Conservation (phyloP, 2,329 filamentous ascomycete species). For the Penicillium nordicum region DNA sequence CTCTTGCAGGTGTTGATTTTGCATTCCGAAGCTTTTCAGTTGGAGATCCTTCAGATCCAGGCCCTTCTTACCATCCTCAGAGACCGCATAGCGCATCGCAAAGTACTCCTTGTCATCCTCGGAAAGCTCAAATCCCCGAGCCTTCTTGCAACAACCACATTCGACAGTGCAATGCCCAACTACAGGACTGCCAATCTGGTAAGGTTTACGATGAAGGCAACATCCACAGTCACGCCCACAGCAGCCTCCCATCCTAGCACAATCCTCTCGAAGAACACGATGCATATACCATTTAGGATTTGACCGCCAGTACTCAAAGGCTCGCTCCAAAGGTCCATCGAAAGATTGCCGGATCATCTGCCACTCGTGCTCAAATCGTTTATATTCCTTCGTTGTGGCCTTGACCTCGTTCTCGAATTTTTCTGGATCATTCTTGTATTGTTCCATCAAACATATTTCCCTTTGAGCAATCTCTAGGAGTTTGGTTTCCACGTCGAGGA, state of each 20-base stretch:
- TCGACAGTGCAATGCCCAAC: slow-evolving; percentile 7
- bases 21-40: neutral
- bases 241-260: neutral
- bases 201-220: neutral
- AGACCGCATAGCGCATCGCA: neutral
- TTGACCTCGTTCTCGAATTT: neutral
- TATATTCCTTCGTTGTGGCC: neutral
- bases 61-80: neutral
- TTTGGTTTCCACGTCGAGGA: neutral
- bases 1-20: neutral
- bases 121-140: neutral
- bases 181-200: neutral
- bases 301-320: slow-evolving; percentile 1
- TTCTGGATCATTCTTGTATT: neutral
- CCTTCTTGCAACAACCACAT: slow-evolving; percentile 3
- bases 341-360: neutral
- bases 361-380: neutral
- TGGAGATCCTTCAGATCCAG: neutral
- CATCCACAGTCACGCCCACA: slow-evolving; percentile 7
- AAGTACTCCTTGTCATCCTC: neutral
- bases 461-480: neutral
- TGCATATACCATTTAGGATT: slow-evolving; percentile 9
- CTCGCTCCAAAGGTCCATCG: neutral
- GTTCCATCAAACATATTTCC: neutral
- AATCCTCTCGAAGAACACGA: slow-evolving; percentile 2